A percentile compares a stretch with the other conserved stretches of the same genome.
phyloP scores from a whole-genome alignment of 2,329 filamentous ascomycete species.

The Graphilbum ipis-grandicollis region DNA sequence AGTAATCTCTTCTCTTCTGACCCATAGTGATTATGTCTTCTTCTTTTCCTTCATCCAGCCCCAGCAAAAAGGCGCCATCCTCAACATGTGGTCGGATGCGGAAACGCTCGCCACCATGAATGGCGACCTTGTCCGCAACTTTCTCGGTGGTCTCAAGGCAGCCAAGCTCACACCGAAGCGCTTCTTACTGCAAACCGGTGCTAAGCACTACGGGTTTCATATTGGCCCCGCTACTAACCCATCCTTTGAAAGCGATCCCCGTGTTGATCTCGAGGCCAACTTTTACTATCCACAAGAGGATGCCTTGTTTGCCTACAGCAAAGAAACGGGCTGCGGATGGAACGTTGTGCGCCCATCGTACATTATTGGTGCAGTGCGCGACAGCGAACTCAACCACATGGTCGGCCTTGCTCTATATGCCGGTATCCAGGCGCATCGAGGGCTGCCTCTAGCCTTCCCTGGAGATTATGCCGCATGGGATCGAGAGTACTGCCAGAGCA shows the following conservation, averaged over 20 bases:
- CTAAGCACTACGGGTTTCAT: constrained; percentile 34
- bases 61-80: constrained; percentile 12
- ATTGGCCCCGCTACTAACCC: constrained; percentile 25
- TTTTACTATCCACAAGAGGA: constrained; percentile 40
- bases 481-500: constrained; percentile 20
- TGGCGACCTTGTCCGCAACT: constrained; percentile 14
- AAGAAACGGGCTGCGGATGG: constrained; percentile 19
- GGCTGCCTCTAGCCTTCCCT: constrained; percentile 22
- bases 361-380: constrained; percentile 21
- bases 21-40: constrained; percentile 22
- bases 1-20: neutral
- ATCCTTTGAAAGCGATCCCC: constrained; percentile 25
- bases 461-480: constrained; percentile 26
- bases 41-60: constrained; percentile 38
- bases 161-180: constrained; percentile 17
- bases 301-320: constrained; percentile 23
- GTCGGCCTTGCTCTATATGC: constrained; percentile 32
- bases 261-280: constrained; percentile 24
- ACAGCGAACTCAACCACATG: constrained; percentile 24
- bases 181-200: constrained; percentile 31
- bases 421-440: constrained; percentile 17
- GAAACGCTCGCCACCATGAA: constrained; percentile 32
- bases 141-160: constrained; percentile 17
- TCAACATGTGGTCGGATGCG: constrained; percentile 27
- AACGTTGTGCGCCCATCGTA: constrained; percentile 28